Base-by-base conservation (phyloP, 1,284 basidiomycete species). In the Rhodotorula sp. region DNA sequence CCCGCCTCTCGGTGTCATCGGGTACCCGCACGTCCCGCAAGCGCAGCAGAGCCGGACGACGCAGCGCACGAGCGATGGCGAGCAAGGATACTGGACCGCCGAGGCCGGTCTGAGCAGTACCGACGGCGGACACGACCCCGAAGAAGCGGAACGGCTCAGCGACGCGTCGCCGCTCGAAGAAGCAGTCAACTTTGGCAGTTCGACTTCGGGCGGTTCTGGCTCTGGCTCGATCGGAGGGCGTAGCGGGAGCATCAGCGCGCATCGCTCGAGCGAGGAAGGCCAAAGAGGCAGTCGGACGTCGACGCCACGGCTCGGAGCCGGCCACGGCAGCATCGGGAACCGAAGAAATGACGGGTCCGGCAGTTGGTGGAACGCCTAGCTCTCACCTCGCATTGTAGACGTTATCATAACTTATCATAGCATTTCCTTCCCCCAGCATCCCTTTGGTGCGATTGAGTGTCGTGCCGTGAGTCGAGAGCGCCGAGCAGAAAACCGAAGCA, bases 151-250 rank as follows among this genome's bases (percentile, higher is more conserved):
- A 59, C 64, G 57, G 59, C 51, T 72, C 39, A 66, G 67, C 64
- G 69, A 69, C 20, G 29, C 46, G 26, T 61, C 62, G 46, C 56
- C 58, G 18, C 12, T 51, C 16, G 58, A 60, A 20, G 62, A 54
- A n/a, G 67, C 64, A n/a, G 73, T 74, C 63, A 64, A 74, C 51
- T 74, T 74, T 47, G 73, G 73, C 15, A 69, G 67, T 49, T 29
- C 57, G 26, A 60, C 49, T 3, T 51, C 49, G 49, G 49, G 39
- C 8, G 39, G 49, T 21, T 51, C 49, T 18, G 49, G 64, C 23
- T 69, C 71, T 34, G 67, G 67, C 8, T 60, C 56, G 49, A 70
- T 48, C 56, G 61, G 64, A 31, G 20, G 63, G 18, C 21, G 59
- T 47, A 52, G 65, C 49, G 18, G 56, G 10, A 57, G 62, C 21